Conservation (phyloP, 106 monocot species). For the Amphibolis antarctica region DNA sequence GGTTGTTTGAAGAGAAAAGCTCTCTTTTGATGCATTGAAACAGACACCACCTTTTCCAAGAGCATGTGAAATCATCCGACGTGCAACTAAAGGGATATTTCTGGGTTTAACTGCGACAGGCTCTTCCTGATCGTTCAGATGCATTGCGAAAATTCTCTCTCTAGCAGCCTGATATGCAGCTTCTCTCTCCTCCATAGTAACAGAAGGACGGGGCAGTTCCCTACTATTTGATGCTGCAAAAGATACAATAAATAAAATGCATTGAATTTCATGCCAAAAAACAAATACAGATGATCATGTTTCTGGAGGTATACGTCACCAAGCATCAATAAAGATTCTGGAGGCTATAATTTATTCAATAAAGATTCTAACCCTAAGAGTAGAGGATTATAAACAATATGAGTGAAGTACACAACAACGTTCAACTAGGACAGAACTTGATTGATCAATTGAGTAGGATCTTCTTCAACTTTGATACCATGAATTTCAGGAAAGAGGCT, state of each 20-base stretch:
- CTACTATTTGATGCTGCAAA: slow-evolving; percentile 23
- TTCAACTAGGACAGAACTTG: no score
- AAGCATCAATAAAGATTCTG: no score
- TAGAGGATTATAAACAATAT: no score
- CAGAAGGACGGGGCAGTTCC: slow-evolving; percentile 11
- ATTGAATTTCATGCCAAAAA: no score
- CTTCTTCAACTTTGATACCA: no score
- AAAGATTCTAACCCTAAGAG: no score
- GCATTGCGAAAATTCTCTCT: slow-evolving; percentile 58
- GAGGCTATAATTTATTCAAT: no score
- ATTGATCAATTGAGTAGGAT: no score
- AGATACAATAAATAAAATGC: not conserved
- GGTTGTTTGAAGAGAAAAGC: no score
- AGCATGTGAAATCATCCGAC: slow-evolving; percentile 90
- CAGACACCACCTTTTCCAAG: slow-evolving; percentile 43
- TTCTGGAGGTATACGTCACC: no score
- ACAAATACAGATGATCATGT: not conserved
- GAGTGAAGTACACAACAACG: no score
- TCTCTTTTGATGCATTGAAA: not conserved
- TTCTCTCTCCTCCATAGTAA: slow-evolving; percentile 58
- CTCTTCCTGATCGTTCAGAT: slow-evolving; percentile 28
- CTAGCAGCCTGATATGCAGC: slow-evolving; percentile 81
- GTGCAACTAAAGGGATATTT: slow-evolving; percentile 61
- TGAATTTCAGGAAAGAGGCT: no score
- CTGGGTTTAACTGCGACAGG: slow-evolving; percentile 30